These are phyloP conservation scores for Myriosclerotinia scirpicola DNA, from an alignment of 2,329 filamentous ascomycete species.

Conservation along the genomic window DNA sequence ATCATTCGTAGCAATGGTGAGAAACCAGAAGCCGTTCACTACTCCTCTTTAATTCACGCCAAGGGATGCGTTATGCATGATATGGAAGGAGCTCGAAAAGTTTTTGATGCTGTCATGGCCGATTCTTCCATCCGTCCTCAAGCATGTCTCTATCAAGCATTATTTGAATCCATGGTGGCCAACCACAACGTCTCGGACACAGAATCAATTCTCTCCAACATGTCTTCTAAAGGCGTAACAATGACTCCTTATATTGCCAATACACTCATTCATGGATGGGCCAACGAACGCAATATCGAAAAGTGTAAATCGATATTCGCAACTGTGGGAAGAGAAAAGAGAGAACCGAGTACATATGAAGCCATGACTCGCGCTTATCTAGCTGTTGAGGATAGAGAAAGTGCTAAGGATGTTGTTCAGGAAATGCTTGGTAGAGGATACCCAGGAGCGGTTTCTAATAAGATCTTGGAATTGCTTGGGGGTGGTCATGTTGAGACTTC, in stretches of 20 bases:
- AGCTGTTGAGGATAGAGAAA: slow-evolving; percentile 74
- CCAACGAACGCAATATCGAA: slow-evolving; percentile 73
- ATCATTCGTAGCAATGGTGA: slow-evolving; percentile 74
- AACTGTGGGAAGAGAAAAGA: slow-evolving; percentile 71
- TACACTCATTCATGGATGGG: slow-evolving; percentile 96
- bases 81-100: slow-evolving; percentile 74
- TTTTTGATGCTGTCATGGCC: slow-evolving; percentile 79
- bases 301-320: slow-evolving; percentile 80
- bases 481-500: slow-evolving; percentile 44
- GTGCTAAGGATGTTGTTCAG: slow-evolving; percentile 75
- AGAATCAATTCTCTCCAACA: slow-evolving; percentile 70
- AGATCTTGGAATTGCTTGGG: slow-evolving; percentile 86
- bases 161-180: slow-evolving; percentile 97
- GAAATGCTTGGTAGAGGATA: slow-evolving; percentile 93
- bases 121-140: slow-evolving; percentile 68
- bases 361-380: slow-evolving; percentile 96
- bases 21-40: slow-evolving; percentile 87
- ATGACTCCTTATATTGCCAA: slow-evolving; percentile 98
- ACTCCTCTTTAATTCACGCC: slow-evolving; percentile 91
- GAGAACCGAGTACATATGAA: slow-evolving; percentile 97
- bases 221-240: slow-evolving; percentile 72
- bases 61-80: slow-evolving; percentile 94
- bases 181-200: slow-evolving; percentile 83
- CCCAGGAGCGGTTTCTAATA: slow-evolving; percentile 85
- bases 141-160: slow-evolving; percentile 88